A percentile compares a stretch with the other conserved stretches of the same genome.
These are phyloP conservation scores for Filobasidium floriforme DNA, from an alignment of 768 basidiomycete genomes.

Conservation along the genomic window DNA sequence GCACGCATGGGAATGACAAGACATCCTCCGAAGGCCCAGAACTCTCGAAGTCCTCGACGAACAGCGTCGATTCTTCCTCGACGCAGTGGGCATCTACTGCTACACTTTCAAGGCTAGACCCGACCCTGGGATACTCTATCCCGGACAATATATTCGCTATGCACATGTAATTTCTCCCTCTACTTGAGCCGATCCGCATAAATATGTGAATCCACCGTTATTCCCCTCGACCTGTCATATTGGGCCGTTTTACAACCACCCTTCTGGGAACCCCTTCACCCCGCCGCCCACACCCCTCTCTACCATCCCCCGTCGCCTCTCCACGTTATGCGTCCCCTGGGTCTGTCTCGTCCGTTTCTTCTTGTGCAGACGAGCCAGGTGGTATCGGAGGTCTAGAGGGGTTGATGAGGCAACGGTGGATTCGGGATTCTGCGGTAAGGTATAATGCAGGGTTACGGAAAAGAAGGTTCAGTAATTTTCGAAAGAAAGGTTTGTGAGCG, in stretches of 20 bases:
- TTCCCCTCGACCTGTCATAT: neutral
- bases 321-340: conserved; percentile 24
- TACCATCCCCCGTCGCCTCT: conserved; percentile 50
- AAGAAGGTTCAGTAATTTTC: conserved; percentile 10
- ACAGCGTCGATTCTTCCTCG: too few species aligned
- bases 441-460: neutral
- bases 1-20: too few species aligned
- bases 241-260: conserved; percentile 57
- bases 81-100: too few species aligned
- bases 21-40: too few species aligned
- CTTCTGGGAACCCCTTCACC: conserved; percentile 70
- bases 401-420: conserved; percentile 52
- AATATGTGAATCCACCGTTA: too few species aligned
- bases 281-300: conserved; percentile 55
- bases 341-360: conserved; percentile 60
- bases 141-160: too few species aligned
- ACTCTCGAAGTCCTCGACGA: too few species aligned
- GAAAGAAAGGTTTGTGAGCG: too few species aligned
- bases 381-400: conserved; percentile 79
- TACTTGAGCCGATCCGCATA: too few species aligned
- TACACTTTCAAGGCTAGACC: too few species aligned
- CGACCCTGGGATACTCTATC: too few species aligned
- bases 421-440: conserved; percentile 24
- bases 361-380: conserved; percentile 64
- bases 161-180: too few species aligned